phyloP scores from a whole-genome alignment of 495 filamentous ascomycete species.

The Penicillium maclennaniae region DNA sequence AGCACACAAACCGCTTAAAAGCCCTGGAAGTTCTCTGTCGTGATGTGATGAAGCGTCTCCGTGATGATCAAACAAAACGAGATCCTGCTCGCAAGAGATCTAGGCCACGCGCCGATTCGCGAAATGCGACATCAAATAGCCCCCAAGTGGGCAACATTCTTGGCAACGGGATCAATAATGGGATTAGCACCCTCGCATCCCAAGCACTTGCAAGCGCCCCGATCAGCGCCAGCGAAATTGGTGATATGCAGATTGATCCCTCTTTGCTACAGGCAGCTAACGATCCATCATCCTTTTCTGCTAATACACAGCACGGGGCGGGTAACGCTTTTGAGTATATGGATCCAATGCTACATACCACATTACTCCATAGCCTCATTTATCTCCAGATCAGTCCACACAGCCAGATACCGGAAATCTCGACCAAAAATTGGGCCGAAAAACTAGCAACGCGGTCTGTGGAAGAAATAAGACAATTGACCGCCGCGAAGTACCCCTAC shows the following conservation, averaged over 20 bases:
- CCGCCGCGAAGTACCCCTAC: constrained; percentile 53
- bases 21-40: constrained; percentile 66
- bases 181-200: constrained; percentile 51
- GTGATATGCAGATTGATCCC: constrained; percentile 65
- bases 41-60: constrained; percentile 71
- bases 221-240: constrained; percentile 39
- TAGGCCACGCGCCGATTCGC: constrained; percentile 19
- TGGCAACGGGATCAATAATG: constrained; percentile 37
- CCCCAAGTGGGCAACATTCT: constrained; percentile 25
- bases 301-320: constrained; percentile 38
- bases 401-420: constrained; percentile 41
- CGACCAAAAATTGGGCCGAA: constrained; percentile 57
- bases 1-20: constrained; percentile 54
- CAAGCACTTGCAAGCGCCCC: constrained; percentile 48
- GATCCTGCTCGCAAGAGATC: constrained; percentile 52
- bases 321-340: constrained; percentile 35
- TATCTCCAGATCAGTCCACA: constrained; percentile 62
- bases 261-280: constrained; percentile 52
- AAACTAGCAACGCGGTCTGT: constrained; percentile 54
- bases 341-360: constrained; percentile 31
- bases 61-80: constrained; percentile 60
- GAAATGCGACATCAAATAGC: constrained; percentile 18
- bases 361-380: constrained; percentile 44
- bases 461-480: constrained; percentile 51
- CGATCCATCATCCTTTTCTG: constrained; percentile 41